phyloP scores from a whole-genome alignment of 768 basidiomycete genomes.

The Gautieria morchelliformis region DNA sequence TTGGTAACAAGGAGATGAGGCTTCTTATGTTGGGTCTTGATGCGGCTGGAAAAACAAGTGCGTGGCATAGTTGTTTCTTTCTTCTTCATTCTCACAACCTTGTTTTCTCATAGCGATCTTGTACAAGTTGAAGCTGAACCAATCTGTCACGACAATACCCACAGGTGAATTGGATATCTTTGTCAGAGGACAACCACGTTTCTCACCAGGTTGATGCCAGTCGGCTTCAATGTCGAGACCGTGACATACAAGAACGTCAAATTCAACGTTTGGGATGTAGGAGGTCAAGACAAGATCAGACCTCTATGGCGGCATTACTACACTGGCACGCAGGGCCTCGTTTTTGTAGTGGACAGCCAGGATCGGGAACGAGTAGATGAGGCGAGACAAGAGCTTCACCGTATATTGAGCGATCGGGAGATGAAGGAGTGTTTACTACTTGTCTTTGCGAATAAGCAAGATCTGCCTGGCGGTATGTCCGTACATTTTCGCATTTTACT shows the following conservation, averaged over 20 bases:
- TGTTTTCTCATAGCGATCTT: slow-evolving; percentile 63
- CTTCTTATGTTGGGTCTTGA: slow-evolving; percentile 95
- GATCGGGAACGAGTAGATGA: slow-evolving; percentile 94
- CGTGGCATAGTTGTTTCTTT: slow-evolving; percentile 24
- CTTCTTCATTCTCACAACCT: slow-evolving; percentile 8
- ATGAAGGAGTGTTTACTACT: slow-evolving; percentile 96
- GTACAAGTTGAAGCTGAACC: slow-evolving; percentile 98
- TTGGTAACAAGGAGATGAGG: slow-evolving; percentile 99
- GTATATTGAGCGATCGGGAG: slow-evolving; percentile 92
- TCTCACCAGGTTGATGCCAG: slow-evolving; percentile 29
- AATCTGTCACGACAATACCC: slow-evolving; percentile 97
- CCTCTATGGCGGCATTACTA: slow-evolving; percentile 99
- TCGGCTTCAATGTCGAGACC: slow-evolving; percentile 98
- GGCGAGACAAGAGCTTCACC: slow-evolving; percentile 89
- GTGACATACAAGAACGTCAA: slow-evolving; percentile 99
- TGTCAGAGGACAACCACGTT: background rate
- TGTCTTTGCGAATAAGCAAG: slow-evolving; percentile 99
- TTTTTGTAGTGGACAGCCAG: slow-evolving; percentile 96
- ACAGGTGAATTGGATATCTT: slow-evolving; percentile 48
- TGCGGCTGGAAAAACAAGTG: slow-evolving; percentile 97
- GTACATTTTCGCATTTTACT: background rate
- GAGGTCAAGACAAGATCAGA: slow-evolving; percentile 99
- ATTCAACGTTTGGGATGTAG: slow-evolving; percentile 94
- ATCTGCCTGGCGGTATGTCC: slow-evolving; percentile 86
- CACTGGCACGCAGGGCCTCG: slow-evolving; percentile 96